Conservation (phyloP, 129 eudicot genomes). For the Erigeron canadensis region DNA sequence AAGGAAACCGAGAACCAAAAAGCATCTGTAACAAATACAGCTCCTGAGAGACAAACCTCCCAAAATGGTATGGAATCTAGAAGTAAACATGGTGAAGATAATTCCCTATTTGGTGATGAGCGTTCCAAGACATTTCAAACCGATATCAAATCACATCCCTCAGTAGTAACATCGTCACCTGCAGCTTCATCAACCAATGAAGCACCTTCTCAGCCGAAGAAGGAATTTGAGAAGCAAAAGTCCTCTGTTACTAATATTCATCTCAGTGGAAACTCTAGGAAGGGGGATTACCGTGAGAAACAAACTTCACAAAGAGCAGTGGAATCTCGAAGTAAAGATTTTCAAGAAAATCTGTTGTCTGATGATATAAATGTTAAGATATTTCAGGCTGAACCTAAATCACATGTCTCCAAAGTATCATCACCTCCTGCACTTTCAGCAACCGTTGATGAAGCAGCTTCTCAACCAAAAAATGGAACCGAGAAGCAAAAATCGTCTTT, state of each 20-base stretch:
- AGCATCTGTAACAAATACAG: conserved; percentile 18
- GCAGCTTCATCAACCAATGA: conserved; percentile 6
- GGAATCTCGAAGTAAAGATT: conserved; percentile 35
- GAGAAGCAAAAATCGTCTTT: conserved; percentile 9
- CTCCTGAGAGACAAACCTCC: conserved; percentile 30
- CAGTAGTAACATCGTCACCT: conserved; percentile 23
- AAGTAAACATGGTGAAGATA: conserved; percentile 37
- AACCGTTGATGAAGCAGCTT: conserved; percentile 9
- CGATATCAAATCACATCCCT: conserved; percentile 40
- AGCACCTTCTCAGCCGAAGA: neutral
- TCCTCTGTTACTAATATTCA: conserved; percentile 9
- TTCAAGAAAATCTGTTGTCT: conserved; percentile 33
- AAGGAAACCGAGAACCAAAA: conserved; percentile 36
- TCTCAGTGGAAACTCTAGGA: conserved; percentile 35
- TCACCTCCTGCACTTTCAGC: conserved; percentile 11
- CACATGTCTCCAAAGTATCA: conserved; percentile 38
- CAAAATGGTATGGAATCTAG: conserved; percentile 35
- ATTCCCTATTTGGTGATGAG: conserved; percentile 38
- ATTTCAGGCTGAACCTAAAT: conserved; percentile 27
- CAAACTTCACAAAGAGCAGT: conserved; percentile 21
- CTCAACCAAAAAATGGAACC: conserved; percentile 16
- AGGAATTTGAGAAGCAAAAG: conserved; percentile 17
- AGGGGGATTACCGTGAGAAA: conserved; percentile 21
- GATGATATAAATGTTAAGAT: conserved; percentile 34
- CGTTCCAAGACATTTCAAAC: conserved; percentile 22